Conservation (phyloP, 805 yeast species). For the Candida saitoana region DNA sequence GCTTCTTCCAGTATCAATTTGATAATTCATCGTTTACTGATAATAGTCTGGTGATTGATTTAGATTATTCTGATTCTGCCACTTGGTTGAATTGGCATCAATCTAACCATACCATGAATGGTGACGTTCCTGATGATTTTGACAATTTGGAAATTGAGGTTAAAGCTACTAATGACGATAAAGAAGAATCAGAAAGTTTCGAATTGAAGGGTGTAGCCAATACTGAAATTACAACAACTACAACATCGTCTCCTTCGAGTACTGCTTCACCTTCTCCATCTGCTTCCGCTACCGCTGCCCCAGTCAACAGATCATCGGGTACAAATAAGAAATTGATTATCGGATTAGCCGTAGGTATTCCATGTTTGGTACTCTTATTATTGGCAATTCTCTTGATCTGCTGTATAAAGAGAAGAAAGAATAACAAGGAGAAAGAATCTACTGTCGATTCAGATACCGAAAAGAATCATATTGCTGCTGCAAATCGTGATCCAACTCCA, state of each 20-base stretch:
- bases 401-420: slow-evolving; percentile 45
- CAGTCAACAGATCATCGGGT: slow-evolving; percentile 13
- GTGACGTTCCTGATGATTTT: slow-evolving; percentile 48
- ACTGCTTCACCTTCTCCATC: slow-evolving; percentile 27
- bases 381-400: slow-evolving; percentile 43
- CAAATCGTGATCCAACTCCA: slow-evolving; percentile 10
- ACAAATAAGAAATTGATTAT: slow-evolving; percentile 64
- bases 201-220: slow-evolving; percentile 48
- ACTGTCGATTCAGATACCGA: slow-evolving; percentile 8
- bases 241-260: slow-evolving; percentile 17
- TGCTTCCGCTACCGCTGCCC: slow-evolving; percentile 21
- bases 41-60: slow-evolving; percentile 45
- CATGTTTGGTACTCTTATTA: slow-evolving; percentile 47
- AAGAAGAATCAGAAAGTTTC: slow-evolving; percentile 38
- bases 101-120: slow-evolving; percentile 62
- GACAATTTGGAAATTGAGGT: slow-evolving; percentile 21
- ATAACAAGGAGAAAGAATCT: slow-evolving; percentile 15
- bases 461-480: slow-evolving; percentile 5
- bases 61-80: slow-evolving; percentile 29
- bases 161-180: slow-evolving; percentile 26
- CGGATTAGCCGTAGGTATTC: slow-evolving; percentile 86
- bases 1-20: slow-evolving; percentile 55
- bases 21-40: slow-evolving; percentile 56
- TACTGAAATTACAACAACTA: slow-evolving; percentile 19
- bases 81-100: slow-evolving; percentile 65